These are phyloP conservation scores for Candida caryicola DNA, from an alignment of 805 yeast genomes.

Conservation along the genomic window DNA sequence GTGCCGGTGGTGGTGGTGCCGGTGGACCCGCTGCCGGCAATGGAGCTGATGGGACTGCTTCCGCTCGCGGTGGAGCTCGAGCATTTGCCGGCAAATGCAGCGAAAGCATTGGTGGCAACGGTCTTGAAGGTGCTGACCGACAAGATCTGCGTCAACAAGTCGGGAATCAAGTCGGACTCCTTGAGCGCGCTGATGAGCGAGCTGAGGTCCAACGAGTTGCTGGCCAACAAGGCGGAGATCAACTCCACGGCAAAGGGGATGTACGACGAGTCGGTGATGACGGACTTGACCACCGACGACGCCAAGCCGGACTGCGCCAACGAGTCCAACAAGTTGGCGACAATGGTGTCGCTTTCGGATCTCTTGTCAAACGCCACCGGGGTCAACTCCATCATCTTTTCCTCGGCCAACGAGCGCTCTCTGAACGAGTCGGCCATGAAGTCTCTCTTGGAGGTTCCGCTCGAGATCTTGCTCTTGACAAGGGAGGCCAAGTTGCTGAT, in stretches of 20 bases:
- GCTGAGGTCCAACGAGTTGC: constrained; percentile 26
- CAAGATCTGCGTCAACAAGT: constrained; percentile 33
- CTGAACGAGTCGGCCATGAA: constrained; percentile 8
- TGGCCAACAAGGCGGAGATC: constrained; percentile 27
- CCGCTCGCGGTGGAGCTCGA: constrained; percentile 9
- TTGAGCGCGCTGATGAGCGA: constrained; percentile 30
- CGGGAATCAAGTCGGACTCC: constrained; percentile 30
- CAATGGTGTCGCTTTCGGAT: constrained; percentile 26
- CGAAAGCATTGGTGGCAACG: constrained; percentile 35
- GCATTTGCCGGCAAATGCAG: constrained; percentile 37
- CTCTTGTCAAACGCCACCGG: constrained; percentile 12
- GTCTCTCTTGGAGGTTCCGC: constrained; percentile 21
- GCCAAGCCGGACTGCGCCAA: constrained; percentile 43
- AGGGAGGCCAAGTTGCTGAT: constrained; percentile 23
- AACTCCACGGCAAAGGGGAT: constrained; percentile 37
- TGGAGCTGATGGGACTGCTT: constrained; percentile 4
- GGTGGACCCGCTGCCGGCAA: background rate
- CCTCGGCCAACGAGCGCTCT: constrained; percentile 3
- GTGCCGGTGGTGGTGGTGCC: constrained; percentile 4
- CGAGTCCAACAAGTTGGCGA: constrained; percentile 38
- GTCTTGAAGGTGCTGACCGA: constrained; percentile 32
- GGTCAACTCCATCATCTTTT: constrained; percentile 5
- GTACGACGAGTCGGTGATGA: constrained; percentile 36
- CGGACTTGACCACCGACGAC: constrained; percentile 34
- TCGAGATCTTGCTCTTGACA: constrained; percentile 23